Conservation (phyloP, 768 basidiomycete genomes). For the Gloeophyllum trabeum region DNA sequence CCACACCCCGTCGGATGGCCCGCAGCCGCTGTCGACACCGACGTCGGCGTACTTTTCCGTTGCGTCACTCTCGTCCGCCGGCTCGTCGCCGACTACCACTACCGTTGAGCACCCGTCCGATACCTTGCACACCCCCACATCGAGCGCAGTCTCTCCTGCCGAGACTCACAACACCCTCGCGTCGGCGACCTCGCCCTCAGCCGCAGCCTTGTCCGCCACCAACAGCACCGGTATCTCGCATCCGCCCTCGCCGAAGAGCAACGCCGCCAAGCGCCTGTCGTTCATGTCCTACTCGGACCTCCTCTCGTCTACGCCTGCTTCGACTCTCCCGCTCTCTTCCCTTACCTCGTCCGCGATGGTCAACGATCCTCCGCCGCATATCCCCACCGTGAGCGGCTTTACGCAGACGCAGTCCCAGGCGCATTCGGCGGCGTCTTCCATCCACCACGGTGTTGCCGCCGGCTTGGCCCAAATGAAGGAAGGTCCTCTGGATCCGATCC, state of each 20-base stretch:
- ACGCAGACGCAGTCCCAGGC: conserved; percentile 14
- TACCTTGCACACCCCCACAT: conserved; percentile 12
- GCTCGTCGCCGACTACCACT: conserved; percentile 27
- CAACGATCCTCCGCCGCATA: conserved; percentile 62
- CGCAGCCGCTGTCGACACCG: conserved; percentile 21
- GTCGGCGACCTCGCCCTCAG: not conserved
- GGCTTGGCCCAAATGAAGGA: not conserved
- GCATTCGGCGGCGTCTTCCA: conserved; percentile 6
- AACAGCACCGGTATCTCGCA: conserved; percentile 13
- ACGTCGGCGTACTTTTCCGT: conserved; percentile 39
- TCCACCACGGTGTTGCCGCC: not conserved
- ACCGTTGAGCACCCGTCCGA: conserved; percentile 18
- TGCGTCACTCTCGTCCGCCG: conserved; percentile 20
- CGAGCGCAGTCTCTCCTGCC: conserved; percentile 14
- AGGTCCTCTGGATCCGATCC: not conserved
- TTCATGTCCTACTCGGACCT: conserved; percentile 88
- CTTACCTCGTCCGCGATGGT: conserved; percentile 53
- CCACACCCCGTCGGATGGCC: not conserved
- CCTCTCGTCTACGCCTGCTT: conserved; percentile 63
- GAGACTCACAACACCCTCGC: conserved; percentile 1
- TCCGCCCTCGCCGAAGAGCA: conserved; percentile 34
- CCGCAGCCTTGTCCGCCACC: conserved; percentile 6
- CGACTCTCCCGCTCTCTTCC: conserved; percentile 59
- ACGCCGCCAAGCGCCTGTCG: conserved; percentile 59
- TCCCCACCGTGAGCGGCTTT: conserved; percentile 45